Conservation (phyloP, 352 stramenopile genomes). For the Globisporangium emineosum region DNA sequence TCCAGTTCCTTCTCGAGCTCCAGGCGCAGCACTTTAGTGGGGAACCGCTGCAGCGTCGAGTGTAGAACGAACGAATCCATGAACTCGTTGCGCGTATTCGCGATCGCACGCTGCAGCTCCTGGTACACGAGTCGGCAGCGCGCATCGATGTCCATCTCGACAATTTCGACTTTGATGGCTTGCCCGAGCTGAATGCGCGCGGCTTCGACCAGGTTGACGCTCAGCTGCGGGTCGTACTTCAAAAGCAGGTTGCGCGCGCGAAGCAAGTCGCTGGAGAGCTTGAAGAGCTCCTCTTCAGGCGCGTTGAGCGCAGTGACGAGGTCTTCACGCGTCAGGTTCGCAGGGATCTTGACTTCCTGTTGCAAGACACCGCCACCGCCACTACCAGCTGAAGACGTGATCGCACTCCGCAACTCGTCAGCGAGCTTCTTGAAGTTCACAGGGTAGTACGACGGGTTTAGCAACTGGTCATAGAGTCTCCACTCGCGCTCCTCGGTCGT, state of each 20-base stretch:
- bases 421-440: slow-evolving; percentile 44
- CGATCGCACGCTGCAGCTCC: slow-evolving; percentile 88
- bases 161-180: slow-evolving; percentile 25
- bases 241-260: slow-evolving; percentile 58
- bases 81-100: slow-evolving; percentile 78
- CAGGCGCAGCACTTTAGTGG: slow-evolving; percentile 80
- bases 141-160: slow-evolving; percentile 84
- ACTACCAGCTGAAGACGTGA: neutral
- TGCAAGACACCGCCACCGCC: slow-evolving; percentile 7
- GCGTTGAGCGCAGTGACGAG: slow-evolving; percentile 57
- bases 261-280: slow-evolving; percentile 53
- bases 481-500: slow-evolving; percentile 69
- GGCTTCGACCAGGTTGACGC: slow-evolving; percentile 45
- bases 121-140: slow-evolving; percentile 85
- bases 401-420: slow-evolving; percentile 8
- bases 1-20: slow-evolving; percentile 93
- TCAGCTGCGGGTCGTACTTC: slow-evolving; percentile 61
- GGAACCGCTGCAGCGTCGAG: slow-evolving; percentile 87
- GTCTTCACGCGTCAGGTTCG: slow-evolving; percentile 53
- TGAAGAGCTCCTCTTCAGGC: slow-evolving; percentile 71
- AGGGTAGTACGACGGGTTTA: slow-evolving; percentile 74
- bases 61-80: slow-evolving; percentile 91
- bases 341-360: slow-evolving; percentile 26
- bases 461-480: slow-evolving; percentile 59
- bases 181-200: slow-evolving; percentile 34